Conservation (phyloP, 768 basidiomycete genomes). For the Russula compacta region DNA sequence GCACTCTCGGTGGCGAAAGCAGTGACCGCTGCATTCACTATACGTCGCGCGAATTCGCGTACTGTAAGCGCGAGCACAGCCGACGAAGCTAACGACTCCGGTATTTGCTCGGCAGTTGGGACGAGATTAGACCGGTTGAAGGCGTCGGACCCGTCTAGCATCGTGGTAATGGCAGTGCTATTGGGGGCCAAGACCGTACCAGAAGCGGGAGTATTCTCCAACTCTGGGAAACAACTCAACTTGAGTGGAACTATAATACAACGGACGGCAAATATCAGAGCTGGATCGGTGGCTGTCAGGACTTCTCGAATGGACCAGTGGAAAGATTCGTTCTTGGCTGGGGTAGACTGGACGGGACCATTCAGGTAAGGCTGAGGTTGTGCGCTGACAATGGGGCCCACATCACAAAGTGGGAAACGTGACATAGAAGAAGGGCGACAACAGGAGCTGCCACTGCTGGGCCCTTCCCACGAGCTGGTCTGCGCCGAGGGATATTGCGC, state of each 20-base stretch:
- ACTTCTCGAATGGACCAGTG: conserved; percentile 19
- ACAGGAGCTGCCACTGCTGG: not conserved
- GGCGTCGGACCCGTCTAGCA: not conserved
- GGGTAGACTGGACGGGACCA: not conserved
- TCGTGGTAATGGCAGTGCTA: not conserved
- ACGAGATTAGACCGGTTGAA: not conserved
- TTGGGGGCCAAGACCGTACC: not conserved
- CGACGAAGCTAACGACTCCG: not conserved
- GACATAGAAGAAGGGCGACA: not conserved
- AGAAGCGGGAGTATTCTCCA: not conserved
- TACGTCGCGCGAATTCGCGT: conserved; percentile 7
- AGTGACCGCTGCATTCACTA: conserved; percentile 7
- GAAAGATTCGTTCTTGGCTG: not conserved
- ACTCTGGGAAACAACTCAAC: conserved; percentile 4
- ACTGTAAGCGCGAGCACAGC: conserved; percentile 13
- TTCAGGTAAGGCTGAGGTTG: conserved; percentile 6
- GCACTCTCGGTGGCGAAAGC: not conserved
- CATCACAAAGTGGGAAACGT: conserved; percentile 13
- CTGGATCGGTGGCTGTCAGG: conserved; percentile 25
- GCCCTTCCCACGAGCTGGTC: conserved; percentile 1
- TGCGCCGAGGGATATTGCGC: not conserved
- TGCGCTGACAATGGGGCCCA: not conserved
- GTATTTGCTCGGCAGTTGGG: not conserved
- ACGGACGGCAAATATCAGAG: conserved; percentile 22
- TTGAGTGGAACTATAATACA: conserved; percentile 2